A percentile compares a stretch with the other conserved stretches of the same genome.
Evolutionary conservation across 148 eudicot genomes (phyloP).

Genomic region (Bassia scoparia): DNA sequence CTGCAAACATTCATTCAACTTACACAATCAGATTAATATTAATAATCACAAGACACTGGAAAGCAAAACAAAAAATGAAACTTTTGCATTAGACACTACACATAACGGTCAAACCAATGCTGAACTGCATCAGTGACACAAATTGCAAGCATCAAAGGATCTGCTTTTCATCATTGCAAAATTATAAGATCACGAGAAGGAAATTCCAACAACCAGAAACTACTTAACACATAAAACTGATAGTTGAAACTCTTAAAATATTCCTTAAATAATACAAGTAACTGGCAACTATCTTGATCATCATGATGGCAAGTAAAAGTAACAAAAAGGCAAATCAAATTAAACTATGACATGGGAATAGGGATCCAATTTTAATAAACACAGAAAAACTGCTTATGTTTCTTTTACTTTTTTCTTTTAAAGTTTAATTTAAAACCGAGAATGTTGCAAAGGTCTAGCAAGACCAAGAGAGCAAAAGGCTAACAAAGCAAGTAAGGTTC

Average conservation of each 20-base stretch:
- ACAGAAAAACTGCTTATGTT: background rate
- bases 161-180: background rate
- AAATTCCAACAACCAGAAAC: background rate
- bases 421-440: background rate
- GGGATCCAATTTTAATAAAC: background rate
- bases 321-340: background rate
- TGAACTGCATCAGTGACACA: background rate
- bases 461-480: background rate
- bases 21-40: background rate
- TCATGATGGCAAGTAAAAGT: conserved; percentile 7
- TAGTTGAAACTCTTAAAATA: background rate
- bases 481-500: conserved; percentile 2
- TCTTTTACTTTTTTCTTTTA: background rate
- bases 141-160: conserved; percentile 2
- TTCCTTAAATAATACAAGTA: background rate
- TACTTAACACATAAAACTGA: background rate
- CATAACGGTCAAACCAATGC: background rate
- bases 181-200: conserved; percentile 1
- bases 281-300: background rate
- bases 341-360: background rate
- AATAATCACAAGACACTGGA: background rate
- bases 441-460: conserved; percentile 16
- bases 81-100: background rate
- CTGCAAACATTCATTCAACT: conserved; percentile 19
- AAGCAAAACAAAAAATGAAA: background rate